Conservation (phyloP, 2,329 filamentous ascomycete species). For the Epichloe uncinata region DNA sequence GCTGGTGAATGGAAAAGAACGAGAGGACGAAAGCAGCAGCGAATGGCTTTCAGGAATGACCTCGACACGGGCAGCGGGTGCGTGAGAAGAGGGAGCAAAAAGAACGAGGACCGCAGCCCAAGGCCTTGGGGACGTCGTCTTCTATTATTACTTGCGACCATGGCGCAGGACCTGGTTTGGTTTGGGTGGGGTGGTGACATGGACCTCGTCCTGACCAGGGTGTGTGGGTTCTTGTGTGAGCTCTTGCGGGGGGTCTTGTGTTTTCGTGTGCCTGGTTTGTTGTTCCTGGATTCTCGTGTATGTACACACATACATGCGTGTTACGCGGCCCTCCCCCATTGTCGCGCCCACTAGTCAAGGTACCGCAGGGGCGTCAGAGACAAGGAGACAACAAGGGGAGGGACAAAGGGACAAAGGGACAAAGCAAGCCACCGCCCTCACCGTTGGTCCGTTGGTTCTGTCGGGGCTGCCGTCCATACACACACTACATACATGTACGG, state of each 20-base stretch:
- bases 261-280: background rate
- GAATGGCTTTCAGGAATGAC: slow-evolving; percentile 35
- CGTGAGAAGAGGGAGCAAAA: slow-evolving; percentile 25
- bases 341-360: slow-evolving; percentile 3
- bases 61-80: slow-evolving; percentile 30
- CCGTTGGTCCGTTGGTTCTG: slow-evolving; percentile 13
- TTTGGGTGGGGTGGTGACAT: background rate
- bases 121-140: slow-evolving; percentile 10
- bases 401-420: slow-evolving; percentile 1
- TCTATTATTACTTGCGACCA: slow-evolving; percentile 19
- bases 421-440: slow-evolving; percentile 11
- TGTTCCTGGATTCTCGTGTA: background rate
- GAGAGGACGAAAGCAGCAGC: slow-evolving; percentile 36
- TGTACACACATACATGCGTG: too few relatives aligned
- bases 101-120: slow-evolving; percentile 16
- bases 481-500: too few relatives aligned
- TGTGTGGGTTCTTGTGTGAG: background rate
- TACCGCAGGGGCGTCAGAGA: slow-evolving; percentile 6
- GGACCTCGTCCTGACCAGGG: background rate
- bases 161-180: background rate
- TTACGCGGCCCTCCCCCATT: slow-evolving; percentile 3
- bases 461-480: background rate
- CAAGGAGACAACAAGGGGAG: background rate
- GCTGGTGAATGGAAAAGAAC: slow-evolving; percentile 28
- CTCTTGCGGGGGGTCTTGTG: background rate